A percentile compares a stretch with the other conserved stretches of the same genome.
These are phyloP conservation scores for Backusella morwellensis DNA, from an alignment of 192 early-diverging fungal species.

Conservation along the genomic window DNA sequence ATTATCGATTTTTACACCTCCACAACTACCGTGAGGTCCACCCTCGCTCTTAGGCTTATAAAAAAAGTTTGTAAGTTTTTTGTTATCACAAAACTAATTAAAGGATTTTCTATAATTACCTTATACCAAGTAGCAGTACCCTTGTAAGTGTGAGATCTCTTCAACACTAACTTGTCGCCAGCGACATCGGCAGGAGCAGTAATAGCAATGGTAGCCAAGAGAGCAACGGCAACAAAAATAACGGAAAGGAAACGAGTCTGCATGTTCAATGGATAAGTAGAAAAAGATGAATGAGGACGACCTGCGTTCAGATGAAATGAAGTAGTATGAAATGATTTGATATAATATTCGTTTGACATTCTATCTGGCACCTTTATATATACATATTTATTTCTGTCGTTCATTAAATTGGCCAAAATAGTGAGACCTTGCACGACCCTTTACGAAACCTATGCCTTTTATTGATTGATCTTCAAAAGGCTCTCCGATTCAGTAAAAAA, in stretches of 20 bases:
- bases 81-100: too few species aligned
- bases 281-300: constrained; percentile 6
- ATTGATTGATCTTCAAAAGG: neutral
- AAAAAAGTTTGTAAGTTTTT: too few species aligned
- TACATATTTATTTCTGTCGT: neutral
- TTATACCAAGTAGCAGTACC: constrained; percentile 33
- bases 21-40: constrained; percentile 32
- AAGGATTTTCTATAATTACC: neutral
- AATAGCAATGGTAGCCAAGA: neutral
- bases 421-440: neutral
- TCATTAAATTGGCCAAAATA: neutral
- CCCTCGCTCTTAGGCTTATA: constrained; percentile 27
- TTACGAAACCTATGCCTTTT: neutral
- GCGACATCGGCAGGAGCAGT: constrained; percentile 1
- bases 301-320: constrained; percentile 18
- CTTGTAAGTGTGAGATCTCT: constrained; percentile 17
- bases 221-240: constrained; percentile 8
- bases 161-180: neutral
- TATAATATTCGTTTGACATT: neutral
- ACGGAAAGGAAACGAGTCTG: neutral
- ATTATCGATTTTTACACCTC: constrained; percentile 29
- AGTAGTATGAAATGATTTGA: neutral
- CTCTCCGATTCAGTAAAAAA: neutral
- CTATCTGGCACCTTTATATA: neutral
- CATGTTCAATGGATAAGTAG: neutral